A percentile compares a stretch with the other conserved stretches of the same genome.
These are phyloP conservation scores for Pichia terricola DNA, from an alignment of 1,139 yeast species.

Conservation along the genomic window DNA sequence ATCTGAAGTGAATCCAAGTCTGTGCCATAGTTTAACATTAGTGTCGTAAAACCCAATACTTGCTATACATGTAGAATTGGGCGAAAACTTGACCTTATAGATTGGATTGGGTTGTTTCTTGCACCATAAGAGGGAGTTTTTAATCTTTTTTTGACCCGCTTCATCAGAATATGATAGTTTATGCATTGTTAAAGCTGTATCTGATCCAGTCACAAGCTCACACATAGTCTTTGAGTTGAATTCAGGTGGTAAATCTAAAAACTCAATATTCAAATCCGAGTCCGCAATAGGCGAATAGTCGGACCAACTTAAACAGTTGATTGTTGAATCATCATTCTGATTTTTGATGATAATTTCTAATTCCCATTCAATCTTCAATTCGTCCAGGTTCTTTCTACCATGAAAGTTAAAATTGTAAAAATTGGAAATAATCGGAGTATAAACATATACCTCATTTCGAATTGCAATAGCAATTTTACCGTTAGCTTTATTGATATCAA, in stretches of 20 bases:
- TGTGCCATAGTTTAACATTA: slow-evolving; percentile 69
- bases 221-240: slow-evolving; percentile 26
- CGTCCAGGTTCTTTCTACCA: slow-evolving; percentile 23
- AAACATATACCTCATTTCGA: slow-evolving; percentile 28
- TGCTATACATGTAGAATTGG: slow-evolving; percentile 58
- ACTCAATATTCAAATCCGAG: slow-evolving; percentile 18
- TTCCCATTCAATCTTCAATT: slow-evolving; percentile 36
- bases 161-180: slow-evolving; percentile 23
- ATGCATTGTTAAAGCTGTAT: slow-evolving; percentile 42
- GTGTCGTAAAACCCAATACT: slow-evolving; percentile 54
- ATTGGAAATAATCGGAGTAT: slow-evolving; percentile 34
- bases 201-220: slow-evolving; percentile 50
- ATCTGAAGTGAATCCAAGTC: slow-evolving; percentile 60
- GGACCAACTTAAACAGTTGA: slow-evolving; percentile 65
- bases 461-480: slow-evolving; percentile 50
- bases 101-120: slow-evolving; percentile 50
- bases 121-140: slow-evolving; percentile 41
- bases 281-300: slow-evolving; percentile 26
- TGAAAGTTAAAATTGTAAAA: slow-evolving; percentile 25
- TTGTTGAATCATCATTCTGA: slow-evolving; percentile 27
- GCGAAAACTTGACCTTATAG: slow-evolving; percentile 44
- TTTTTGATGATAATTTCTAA: slow-evolving; percentile 27
- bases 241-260: slow-evolving; percentile 24
- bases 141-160: slow-evolving; percentile 17
- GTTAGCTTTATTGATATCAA: slow-evolving; percentile 48